These are phyloP conservation scores for Venustampulla echinocandica DNA, from an alignment of 495 filamentous ascomycete species.

Conservation along the genomic window DNA sequence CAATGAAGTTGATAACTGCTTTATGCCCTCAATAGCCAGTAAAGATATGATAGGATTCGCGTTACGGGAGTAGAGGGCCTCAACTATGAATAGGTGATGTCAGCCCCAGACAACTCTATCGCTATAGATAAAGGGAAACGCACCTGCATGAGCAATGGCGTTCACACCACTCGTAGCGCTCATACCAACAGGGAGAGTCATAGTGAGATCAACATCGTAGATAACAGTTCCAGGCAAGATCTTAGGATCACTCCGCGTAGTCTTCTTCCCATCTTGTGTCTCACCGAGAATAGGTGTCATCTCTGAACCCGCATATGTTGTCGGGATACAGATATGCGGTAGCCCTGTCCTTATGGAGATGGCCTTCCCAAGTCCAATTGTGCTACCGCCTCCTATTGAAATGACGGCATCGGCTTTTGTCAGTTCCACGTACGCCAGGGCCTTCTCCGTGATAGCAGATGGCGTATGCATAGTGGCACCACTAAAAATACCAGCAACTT, in stretches of 20 bases:
- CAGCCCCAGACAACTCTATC: background rate
- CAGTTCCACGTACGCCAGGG: slow-evolving; percentile 42
- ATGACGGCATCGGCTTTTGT: slow-evolving; percentile 45
- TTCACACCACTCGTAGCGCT: slow-evolving; percentile 60
- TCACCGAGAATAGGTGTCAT: slow-evolving; percentile 64
- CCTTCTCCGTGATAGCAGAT: slow-evolving; percentile 51
- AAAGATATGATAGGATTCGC: slow-evolving; percentile 51
- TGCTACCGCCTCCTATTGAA: slow-evolving; percentile 58
- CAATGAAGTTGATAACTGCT: slow-evolving; percentile 44
- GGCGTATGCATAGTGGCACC: slow-evolving; percentile 65
- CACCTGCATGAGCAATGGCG: slow-evolving; percentile 59
- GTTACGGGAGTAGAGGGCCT: slow-evolving; percentile 58
- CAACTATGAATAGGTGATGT: slow-evolving; percentile 37
- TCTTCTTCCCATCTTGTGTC: slow-evolving; percentile 55
- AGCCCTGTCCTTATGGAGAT: slow-evolving; percentile 56
- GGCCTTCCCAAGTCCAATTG: slow-evolving; percentile 59
- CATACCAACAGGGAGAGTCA: slow-evolving; percentile 52
- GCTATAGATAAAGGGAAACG: slow-evolving; percentile 9
- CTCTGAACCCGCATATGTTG: slow-evolving; percentile 62
- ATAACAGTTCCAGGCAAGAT: slow-evolving; percentile 60
- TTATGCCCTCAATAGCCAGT: slow-evolving; percentile 48
- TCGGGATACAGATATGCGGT: slow-evolving; percentile 58
- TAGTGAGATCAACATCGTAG: slow-evolving; percentile 60
- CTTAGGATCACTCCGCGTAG: slow-evolving; percentile 53
- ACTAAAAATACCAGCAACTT: slow-evolving; percentile 48